phyloP scores from a whole-genome alignment of 1,284 basidiomycete species.

The Polyporus tsugae region DNA sequence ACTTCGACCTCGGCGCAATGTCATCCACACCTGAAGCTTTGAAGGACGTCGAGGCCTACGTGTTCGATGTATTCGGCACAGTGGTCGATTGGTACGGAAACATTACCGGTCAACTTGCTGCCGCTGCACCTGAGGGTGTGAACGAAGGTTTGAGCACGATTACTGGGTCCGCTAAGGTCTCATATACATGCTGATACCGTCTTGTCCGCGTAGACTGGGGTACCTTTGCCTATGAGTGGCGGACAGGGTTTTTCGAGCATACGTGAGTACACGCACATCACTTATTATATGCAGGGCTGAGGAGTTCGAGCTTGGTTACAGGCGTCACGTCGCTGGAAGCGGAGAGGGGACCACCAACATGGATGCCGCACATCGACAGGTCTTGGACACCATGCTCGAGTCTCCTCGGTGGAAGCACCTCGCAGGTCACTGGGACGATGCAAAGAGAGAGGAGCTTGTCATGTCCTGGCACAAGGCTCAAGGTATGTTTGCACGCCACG shows the following conservation, averaged over 20 bases:
- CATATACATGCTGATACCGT: background rate
- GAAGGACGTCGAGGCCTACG: constrained; percentile 54
- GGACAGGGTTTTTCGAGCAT: constrained; percentile 54
- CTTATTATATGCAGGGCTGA: background rate
- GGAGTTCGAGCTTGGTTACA: constrained; percentile 13
- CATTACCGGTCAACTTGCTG: constrained; percentile 52
- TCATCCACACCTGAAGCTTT: constrained; percentile 14
- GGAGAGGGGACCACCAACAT: constrained; percentile 57
- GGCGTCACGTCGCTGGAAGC: constrained; percentile 50
- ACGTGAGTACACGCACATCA: constrained; percentile 49
- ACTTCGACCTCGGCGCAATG: background rate
- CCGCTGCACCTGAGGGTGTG: constrained; percentile 28
- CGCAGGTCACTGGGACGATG: constrained; percentile 51
- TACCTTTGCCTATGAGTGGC: constrained; percentile 65
- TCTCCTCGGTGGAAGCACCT: constrained; percentile 57
- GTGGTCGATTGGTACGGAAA: constrained; percentile 67
- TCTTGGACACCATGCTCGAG: constrained; percentile 61
- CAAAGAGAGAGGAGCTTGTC: constrained; percentile 53
- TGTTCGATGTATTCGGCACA: constrained; percentile 75
- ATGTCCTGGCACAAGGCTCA: constrained; percentile 64
- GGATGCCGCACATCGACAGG: constrained; percentile 66
- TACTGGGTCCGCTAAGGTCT: too few species aligned
- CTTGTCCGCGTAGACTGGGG: constrained; percentile 47
- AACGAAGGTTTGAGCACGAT: constrained; percentile 32
- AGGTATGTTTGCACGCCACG: constrained; percentile 43